phyloP scores from a whole-genome alignment of 768 basidiomycete species.

The Suillus bovinus region DNA sequence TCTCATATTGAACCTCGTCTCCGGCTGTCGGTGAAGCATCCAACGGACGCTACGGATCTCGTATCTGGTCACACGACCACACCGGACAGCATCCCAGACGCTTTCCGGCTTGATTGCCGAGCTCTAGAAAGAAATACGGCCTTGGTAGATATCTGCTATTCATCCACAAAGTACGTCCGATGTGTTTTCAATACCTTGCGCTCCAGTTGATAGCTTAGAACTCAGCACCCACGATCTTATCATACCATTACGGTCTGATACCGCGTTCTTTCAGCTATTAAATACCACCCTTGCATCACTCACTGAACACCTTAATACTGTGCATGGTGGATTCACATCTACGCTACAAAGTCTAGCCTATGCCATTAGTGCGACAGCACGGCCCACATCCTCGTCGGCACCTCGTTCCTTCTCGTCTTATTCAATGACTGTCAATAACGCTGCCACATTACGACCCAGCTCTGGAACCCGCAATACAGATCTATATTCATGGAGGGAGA shows the following conservation, averaged over 20 bases:
- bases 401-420: constrained; percentile 34
- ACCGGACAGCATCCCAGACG: constrained; percentile 15
- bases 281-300: constrained; percentile 58
- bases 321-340: constrained; percentile 52
- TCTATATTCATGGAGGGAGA: constrained; percentile 85
- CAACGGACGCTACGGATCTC: neutral
- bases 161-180: neutral
- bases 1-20: constrained; percentile 58
- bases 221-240: constrained; percentile 51
- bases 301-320: constrained; percentile 45
- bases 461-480: constrained; percentile 45
- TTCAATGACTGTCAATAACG: constrained; percentile 24
- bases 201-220: neutral
- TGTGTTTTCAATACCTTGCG: neutral
- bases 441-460: constrained; percentile 40
- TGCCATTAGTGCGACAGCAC: constrained; percentile 33
- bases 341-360: constrained; percentile 50
- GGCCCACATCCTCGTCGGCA: constrained; percentile 32
- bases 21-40: constrained; percentile 45
- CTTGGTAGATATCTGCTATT: neutral
- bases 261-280: constrained; percentile 78
- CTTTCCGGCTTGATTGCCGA: constrained; percentile 10
- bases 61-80: constrained; percentile 10
- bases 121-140: neutral
- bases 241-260: constrained; percentile 79